Base-by-base conservation (phyloP, 805 yeast species). In the Saccharomyces jurei region DNA sequence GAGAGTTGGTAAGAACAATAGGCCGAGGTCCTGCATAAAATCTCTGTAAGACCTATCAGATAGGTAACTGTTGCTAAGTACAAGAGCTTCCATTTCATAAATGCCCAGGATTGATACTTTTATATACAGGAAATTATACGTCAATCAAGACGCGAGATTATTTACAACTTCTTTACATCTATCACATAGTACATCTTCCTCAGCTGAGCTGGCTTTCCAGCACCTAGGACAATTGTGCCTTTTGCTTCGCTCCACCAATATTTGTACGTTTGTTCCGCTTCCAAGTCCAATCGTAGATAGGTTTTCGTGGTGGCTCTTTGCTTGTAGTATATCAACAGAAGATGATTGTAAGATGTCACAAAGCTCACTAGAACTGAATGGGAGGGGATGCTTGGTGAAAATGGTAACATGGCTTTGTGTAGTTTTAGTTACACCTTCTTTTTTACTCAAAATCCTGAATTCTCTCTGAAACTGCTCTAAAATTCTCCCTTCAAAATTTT, bases 151-250 rank as follows among this genome's bases (percentile, higher is more conserved):
- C 17, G 21, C 4, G 11, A 17, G 10, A n/a, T 36, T 4, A 21
- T 21, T 17, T 4, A 36, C 44, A 8, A 70, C 79, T 5, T 70
- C 71, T 2, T 72, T 74, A 71, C 98, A 92, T 60, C 94, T 79
- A 0, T 52, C 46, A 68, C 99, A 92, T 29, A 90, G 71, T 1
- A 67, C 68, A 10, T 81, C 81, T 36, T 77, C 82, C 0, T 57
- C 61, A 0, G 63, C 69, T 0, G 95, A 74, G 6, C 80, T 80
- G 65, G 72, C 83, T 63, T 88, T 88, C 99, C 99, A 94, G 71
- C 99, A 94, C 66, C 99, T 79, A 6, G 96, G 96, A 67, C 99
- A 94, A 63, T 90, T 90, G 52, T 72, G 71, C 1, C 73, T 64
- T 0, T 66, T 54, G 46, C 71, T 66, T 44, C 52, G 74, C 6